Percentiles rank a stretch among this genome's conserved stretches.
Conservation (phyloP, 192 early-diverging fungal genomes). For the Neocallimastix lanati region DNA sequence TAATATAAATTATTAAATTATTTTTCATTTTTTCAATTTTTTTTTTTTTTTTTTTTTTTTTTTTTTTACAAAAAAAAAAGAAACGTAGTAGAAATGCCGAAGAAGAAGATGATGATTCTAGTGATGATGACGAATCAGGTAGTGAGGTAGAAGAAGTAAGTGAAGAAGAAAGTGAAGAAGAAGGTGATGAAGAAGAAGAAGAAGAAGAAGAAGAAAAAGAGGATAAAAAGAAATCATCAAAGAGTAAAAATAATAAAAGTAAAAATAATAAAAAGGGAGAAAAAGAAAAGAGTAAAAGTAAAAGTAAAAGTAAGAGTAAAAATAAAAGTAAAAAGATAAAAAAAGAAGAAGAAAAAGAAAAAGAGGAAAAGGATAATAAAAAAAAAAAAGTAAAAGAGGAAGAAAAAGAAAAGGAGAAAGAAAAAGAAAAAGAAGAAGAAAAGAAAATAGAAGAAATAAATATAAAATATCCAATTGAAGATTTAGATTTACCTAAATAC, state of each 20-base stretch:
- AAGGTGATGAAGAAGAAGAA: background rate
- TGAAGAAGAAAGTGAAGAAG: background rate
- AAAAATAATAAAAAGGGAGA: slow-evolving; percentile 13
- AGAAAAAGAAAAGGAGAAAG: slow-evolving; percentile 10
- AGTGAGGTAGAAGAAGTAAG: slow-evolving; percentile 9
- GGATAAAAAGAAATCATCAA: slow-evolving; percentile 6
- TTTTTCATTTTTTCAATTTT: background rate
- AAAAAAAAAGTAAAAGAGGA: background rate
- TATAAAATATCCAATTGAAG: slow-evolving; percentile 67
- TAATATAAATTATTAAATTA: no score
- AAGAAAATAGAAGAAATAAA: slow-evolving; percentile 4
- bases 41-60: slow-evolving; percentile 4
- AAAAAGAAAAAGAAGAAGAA: background rate
- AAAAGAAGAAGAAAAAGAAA: slow-evolving; percentile 7
- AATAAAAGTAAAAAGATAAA: background rate
- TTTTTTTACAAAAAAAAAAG: background rate
- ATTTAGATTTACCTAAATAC: slow-evolving; percentile 45
- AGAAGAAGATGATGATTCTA: no score
- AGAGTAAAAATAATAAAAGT: slow-evolving; percentile 10
- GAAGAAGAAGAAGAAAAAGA: background rate
- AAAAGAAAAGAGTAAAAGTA: slow-evolving; percentile 11
- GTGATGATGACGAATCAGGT: slow-evolving; percentile 43
- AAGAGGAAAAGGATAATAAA: background rate
- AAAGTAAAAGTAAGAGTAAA: slow-evolving; percentile 8
- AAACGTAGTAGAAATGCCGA: no score